Conservation (phyloP, 495 filamentous ascomycete genomes). For the Amphirosellinia nigrospora region DNA sequence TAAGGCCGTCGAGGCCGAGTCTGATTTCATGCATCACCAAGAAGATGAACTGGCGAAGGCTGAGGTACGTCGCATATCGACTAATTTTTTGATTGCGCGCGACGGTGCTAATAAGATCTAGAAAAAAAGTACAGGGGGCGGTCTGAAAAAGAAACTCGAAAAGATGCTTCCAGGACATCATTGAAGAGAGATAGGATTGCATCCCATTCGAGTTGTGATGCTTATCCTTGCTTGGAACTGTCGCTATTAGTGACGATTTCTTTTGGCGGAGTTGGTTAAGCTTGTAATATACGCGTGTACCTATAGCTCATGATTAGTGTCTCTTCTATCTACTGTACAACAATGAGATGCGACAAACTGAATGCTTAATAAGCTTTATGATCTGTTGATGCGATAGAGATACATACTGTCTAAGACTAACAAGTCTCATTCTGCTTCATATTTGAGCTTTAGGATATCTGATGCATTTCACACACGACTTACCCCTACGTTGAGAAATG, state of each 20-base stretch:
- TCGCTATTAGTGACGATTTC: neutral
- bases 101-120: slow-evolving; percentile 4
- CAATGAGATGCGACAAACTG: neutral
- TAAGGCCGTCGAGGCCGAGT: slow-evolving; percentile 38
- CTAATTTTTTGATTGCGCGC: neutral
- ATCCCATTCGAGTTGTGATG: neutral
- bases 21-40: slow-evolving; percentile 38
- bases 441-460: neutral
- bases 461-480: neutral
- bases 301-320: neutral
- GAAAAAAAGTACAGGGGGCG: slow-evolving; percentile 29
- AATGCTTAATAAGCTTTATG: neutral
- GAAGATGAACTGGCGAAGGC: slow-evolving; percentile 33
- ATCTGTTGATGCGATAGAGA: neutral
- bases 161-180: slow-evolving; percentile 36
- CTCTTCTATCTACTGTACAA: neutral
- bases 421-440: neutral
- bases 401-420: neutral
- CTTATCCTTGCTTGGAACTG: neutral
- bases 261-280: neutral
- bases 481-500: too few relatives aligned
- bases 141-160: slow-evolving; percentile 36
- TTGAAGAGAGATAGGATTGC: slow-evolving; percentile 16
- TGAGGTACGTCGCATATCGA: slow-evolving; percentile 29
- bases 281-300: neutral